phyloP scores from a whole-genome alignment of 192 early-diverging fungal species.

The Linnemannia elongata region DNA sequence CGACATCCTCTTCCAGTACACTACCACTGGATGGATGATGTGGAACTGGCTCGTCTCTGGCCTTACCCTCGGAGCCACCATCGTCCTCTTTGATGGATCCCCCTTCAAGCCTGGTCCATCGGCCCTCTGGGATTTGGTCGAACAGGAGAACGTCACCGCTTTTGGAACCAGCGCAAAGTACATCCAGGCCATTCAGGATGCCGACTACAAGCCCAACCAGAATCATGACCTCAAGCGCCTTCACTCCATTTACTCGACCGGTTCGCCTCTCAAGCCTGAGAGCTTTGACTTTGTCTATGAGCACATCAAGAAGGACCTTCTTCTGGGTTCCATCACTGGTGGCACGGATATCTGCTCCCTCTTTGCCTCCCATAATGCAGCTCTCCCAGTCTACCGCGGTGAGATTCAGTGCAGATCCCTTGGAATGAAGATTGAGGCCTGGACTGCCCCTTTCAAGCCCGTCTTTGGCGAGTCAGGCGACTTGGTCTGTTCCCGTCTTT shows the following conservation, averaged over 20 bases:
- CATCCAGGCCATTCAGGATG: constrained; percentile 90
- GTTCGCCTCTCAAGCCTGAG: constrained; percentile 93
- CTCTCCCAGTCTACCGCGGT: constrained; percentile 93
- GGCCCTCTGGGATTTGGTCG: constrained; percentile 84
- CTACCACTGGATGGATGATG: constrained; percentile 98
- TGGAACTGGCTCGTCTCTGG: constrained; percentile 97
- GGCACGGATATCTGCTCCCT: constrained; percentile 98
- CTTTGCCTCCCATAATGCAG: constrained; percentile 92
- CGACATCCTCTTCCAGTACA: constrained; percentile 94
- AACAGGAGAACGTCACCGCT: constrained; percentile 84
- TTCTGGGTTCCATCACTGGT: constrained; percentile 95
- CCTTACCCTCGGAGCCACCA: constrained; percentile 81
- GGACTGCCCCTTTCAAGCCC: constrained; percentile 75
- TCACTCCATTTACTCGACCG: constrained; percentile 91
- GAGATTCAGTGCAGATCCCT: constrained; percentile 94
- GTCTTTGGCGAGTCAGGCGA: constrained; percentile 86
- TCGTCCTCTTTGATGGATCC: constrained; percentile 94
- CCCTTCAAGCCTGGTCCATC: constrained; percentile 89
- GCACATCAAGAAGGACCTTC: constrained; percentile 86
- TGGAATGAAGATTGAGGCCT: constrained; percentile 96
- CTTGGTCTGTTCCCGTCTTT: constrained; percentile 91
- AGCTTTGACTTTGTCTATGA: constrained; percentile 93
- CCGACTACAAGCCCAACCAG: constrained; percentile 71
- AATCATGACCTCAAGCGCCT: constrained; percentile 74
- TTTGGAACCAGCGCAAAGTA: constrained; percentile 98